Evolutionary conservation across 768 basidiomycete genomes (phyloP), one percentile per base, ranked within the genome.

Genomic region (Amanita rubescens): DNA sequence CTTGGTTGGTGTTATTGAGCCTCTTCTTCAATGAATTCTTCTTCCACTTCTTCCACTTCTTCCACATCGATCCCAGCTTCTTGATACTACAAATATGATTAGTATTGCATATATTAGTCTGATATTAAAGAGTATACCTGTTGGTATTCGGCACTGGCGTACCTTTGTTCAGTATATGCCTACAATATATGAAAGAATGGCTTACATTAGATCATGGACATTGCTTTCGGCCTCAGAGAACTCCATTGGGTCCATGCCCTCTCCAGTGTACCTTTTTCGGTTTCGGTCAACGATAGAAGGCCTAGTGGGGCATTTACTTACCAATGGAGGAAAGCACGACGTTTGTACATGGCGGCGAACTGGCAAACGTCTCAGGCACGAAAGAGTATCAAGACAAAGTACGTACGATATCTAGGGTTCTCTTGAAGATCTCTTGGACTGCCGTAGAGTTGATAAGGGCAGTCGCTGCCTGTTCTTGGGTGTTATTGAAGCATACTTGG

Each of bases 151-250:
- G 90, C 79, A 55, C 88, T 90, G 49, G n/a, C 57, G 2, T 7
- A 22, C 3, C 58, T 35, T 14, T 57, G 8, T 8, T 55, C 41
- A 37, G 33, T 27, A 24, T 55, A 30, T 30, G 1, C 48, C 52
- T 14, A 20, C 51, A 27, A 17, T 37, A 37, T 54, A 10, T 9
- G 27, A 44, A 45, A 37, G 19, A 9, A 47, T 15, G 20, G 71
- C 89, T 67, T 66, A 91, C 89, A 92, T 84, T 45, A 93, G 67
- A 70, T 93, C 91, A 2, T 75, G 77, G 2, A 79, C 72, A 64
- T 92, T 91, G 63, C 86, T 91, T 71, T 92, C 90, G 0, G 91
- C 90, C 66, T 93, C 90, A 0, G 86, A 78, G 67, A 93, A 91
- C 68, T 93, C 79, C 84, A 85, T 79, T 15, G 78, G 64, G 64